phyloP scores from a whole-genome alignment of 192 early-diverging fungal species.

The Coemansia sp. region DNA sequence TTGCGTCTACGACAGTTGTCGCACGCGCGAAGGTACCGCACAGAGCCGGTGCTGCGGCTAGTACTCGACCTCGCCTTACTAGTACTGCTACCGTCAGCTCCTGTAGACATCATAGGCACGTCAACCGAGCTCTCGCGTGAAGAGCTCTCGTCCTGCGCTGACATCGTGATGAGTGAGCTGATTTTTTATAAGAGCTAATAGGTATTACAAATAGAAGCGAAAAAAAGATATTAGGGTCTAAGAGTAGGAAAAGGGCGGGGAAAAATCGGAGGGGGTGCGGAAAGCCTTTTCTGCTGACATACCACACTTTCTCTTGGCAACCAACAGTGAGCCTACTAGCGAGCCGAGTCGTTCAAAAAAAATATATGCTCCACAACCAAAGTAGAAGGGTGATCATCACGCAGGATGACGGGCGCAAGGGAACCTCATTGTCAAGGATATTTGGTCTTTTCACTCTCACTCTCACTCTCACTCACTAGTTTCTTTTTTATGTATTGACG shows the following conservation, averaged over 20 bases:
- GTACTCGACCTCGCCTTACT: background rate
- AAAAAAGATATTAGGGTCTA: too few relatives aligned
- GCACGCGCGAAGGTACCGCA: slow-evolving; percentile 50
- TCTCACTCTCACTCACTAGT: background rate
- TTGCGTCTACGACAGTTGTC: slow-evolving; percentile 57
- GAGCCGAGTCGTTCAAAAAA: too few relatives aligned
- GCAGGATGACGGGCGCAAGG: background rate
- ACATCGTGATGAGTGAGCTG: background rate
- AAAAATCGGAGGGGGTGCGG: too few relatives aligned
- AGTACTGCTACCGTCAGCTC: slow-evolving; percentile 3
- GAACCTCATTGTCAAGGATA: background rate
- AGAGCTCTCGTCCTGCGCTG: slow-evolving; percentile 1
- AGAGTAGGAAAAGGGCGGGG: too few relatives aligned
- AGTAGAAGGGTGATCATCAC: background rate
- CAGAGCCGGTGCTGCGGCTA: slow-evolving; percentile 1
- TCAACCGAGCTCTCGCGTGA: slow-evolving; percentile 44
- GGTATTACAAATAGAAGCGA: too few relatives aligned
- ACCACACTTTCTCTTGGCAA: too few relatives aligned
- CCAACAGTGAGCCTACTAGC: too few relatives aligned
- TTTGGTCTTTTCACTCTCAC: background rate
- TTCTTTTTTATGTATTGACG: background rate
- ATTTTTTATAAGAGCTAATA: background rate
- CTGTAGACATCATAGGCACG: slow-evolving; percentile 2
- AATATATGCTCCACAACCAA: too few relatives aligned
- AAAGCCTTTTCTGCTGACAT: too few relatives aligned